Conservation (phyloP, 768 basidiomycete genomes). For the Brasilioporus rufonigricans region DNA sequence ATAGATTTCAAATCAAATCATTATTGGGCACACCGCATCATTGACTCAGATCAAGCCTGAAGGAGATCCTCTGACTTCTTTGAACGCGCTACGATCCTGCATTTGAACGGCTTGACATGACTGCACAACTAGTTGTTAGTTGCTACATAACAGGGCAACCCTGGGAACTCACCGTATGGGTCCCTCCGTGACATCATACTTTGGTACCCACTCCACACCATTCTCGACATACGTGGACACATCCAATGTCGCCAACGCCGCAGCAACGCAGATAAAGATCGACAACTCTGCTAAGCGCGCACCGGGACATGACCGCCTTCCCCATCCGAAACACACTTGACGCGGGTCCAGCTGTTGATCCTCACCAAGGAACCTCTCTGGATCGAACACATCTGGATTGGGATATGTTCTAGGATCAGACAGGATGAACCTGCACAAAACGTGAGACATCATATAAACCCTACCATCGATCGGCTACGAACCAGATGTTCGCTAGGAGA, state of each 20-base stretch:
- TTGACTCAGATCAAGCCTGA: too few species aligned
- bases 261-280: constrained; percentile 7
- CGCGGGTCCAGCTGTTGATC: constrained; percentile 4
- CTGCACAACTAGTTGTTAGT: neutral
- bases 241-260: constrained; percentile 6
- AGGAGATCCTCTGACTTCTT: neutral
- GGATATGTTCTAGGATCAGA: constrained; percentile 1
- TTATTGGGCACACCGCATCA: too few species aligned
- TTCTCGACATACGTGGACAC: constrained; percentile 3
- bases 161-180: neutral
- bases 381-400: constrained; percentile 1
- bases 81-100: neutral
- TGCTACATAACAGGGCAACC: too few species aligned
- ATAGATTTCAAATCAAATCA: too few species aligned
- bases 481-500: constrained; percentile 10
- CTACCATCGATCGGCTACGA: neutral
- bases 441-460: neutral
- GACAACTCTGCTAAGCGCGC: neutral
- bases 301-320: constrained; percentile 10
- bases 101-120: constrained; percentile 12
- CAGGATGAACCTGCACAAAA: constrained; percentile 4
- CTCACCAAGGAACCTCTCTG: constrained; percentile 8
- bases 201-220: neutral
- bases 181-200: neutral
- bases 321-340: constrained; percentile 13